Conservation (phyloP, 257 asterid genomes). For the Capsicum rhomboideum region DNA sequence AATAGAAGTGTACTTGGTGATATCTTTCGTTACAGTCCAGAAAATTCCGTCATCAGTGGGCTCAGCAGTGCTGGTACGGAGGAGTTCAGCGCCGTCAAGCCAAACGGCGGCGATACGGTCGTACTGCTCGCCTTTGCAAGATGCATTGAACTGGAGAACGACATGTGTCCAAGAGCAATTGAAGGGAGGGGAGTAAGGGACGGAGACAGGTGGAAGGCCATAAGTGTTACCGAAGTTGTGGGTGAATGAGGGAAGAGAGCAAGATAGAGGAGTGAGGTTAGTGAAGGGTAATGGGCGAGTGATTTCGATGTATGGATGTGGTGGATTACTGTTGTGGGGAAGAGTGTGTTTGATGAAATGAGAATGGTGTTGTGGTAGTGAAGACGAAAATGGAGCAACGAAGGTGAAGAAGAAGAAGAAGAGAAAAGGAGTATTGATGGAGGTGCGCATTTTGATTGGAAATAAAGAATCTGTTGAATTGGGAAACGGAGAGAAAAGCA, state of each 20-base stretch:
- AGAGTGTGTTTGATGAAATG: constrained; percentile 24
- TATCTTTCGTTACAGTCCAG: constrained; percentile 73
- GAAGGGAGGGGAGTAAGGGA: constrained; percentile 45
- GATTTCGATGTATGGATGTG: constrained; percentile 35
- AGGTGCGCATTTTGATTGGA: not conserved
- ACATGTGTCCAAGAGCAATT: constrained; percentile 70
- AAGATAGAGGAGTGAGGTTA: constrained; percentile 36
- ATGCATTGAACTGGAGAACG: constrained; percentile 42
- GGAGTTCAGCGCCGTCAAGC: constrained; percentile 72
- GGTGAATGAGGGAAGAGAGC: constrained; percentile 46
- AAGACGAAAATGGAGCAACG: constrained; percentile 7
- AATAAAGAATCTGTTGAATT: not conserved
- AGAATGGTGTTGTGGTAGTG: constrained; percentile 13
- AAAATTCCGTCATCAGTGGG: constrained; percentile 42
- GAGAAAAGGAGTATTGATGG: not conserved
- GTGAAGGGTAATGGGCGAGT: constrained; percentile 49
- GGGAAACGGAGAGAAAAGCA: not conserved
- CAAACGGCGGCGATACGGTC: constrained; percentile 84
- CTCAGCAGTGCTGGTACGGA: constrained; percentile 90
- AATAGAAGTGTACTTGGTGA: constrained; percentile 56
- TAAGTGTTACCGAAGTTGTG: constrained; percentile 62
- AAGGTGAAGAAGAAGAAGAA: constrained; percentile 14
- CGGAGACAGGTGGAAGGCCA: constrained; percentile 46
- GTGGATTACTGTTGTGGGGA: not conserved
- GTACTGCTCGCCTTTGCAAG: constrained; percentile 62